Conservation (phyloP, 495 filamentous ascomycete species). For the Hapsidospora chrysogenum region DNA sequence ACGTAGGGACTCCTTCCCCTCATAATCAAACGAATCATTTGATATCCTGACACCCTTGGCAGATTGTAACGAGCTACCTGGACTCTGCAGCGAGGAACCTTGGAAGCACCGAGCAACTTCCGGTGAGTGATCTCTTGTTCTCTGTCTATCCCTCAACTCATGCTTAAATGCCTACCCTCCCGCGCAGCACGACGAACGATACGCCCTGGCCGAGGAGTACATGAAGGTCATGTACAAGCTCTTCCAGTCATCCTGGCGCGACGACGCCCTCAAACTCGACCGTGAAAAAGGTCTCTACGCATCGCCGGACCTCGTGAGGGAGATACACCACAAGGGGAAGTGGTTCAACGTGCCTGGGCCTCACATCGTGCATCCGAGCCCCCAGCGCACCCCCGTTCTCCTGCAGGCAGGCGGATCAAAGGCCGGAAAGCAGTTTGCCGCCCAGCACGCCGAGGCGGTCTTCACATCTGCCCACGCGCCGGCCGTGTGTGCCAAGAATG, state of each 20-base stretch:
- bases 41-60: slow-evolving; percentile 3
- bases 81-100: slow-evolving; percentile 50
- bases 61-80: slow-evolving; percentile 50
- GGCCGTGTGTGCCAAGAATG: slow-evolving; percentile 20
- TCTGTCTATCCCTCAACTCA: no score
- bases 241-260: slow-evolving; percentile 50
- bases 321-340: slow-evolving; percentile 51
- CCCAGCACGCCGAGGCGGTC: slow-evolving; percentile 44
- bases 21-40: not conserved
- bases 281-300: slow-evolving; percentile 38
- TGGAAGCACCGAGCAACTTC: slow-evolving; percentile 31
- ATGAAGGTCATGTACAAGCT: slow-evolving; percentile 48
- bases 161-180: no score
- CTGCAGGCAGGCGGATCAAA: slow-evolving; percentile 49
- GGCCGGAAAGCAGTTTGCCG: slow-evolving; percentile 46
- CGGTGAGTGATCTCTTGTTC: slow-evolving; percentile 9
- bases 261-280: slow-evolving; percentile 45
- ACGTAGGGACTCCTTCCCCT: slow-evolving; percentile 22
- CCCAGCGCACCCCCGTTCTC: slow-evolving; percentile 48
- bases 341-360: slow-evolving; percentile 50
- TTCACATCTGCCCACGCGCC: slow-evolving; percentile 34
- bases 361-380: slow-evolving; percentile 45
- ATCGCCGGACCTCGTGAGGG: slow-evolving; percentile 37
- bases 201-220: slow-evolving; percentile 52
- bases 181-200: slow-evolving; percentile 46